These are phyloP conservation scores for Xenoacremonium recifei DNA, from an alignment of 2,329 filamentous ascomycete species.

Conservation along the genomic window DNA sequence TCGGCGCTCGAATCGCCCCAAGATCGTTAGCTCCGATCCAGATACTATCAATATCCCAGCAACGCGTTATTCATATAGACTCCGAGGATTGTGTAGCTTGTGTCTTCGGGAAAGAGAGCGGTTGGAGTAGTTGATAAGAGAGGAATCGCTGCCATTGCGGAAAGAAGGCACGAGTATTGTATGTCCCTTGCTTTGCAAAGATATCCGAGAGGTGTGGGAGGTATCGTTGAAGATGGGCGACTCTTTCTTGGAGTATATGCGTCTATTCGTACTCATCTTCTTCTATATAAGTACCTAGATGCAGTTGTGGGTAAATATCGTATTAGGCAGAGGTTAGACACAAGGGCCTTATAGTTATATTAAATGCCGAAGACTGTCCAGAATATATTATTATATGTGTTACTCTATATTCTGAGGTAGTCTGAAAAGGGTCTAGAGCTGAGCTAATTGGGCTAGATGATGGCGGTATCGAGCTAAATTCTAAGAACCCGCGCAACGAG, in stretches of 20 bases:
- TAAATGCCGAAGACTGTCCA: neutral
- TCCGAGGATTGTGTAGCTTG: neutral
- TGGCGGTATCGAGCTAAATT: neutral
- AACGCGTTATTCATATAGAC: neutral
- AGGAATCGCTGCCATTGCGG: neutral
- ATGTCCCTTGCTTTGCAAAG: neutral
- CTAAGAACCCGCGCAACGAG: neutral
- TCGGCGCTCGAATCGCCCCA: constrained; percentile 1
- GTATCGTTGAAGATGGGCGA: too few relatives aligned
- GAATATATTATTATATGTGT: neutral
- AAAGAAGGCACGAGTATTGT: too few relatives aligned
- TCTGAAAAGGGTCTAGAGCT: neutral
- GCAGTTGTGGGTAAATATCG: too few relatives aligned
- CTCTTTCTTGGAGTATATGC: neutral
- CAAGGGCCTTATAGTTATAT: neutral
- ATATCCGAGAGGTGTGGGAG: too few relatives aligned
- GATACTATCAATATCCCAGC: constrained; percentile 3
- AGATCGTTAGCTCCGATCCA: constrained; percentile 1
- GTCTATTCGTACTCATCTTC: neutral
- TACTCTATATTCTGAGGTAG: too few relatives aligned
- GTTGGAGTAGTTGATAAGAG: neutral
- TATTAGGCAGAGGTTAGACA: neutral
- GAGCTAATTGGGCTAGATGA: too few relatives aligned
- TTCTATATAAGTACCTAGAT: neutral
- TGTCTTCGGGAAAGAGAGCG: neutral